Percentiles rank a stretch among this genome's conserved stretches.
phyloP scores from a whole-genome alignment of 345 rosid species.

The Atalantia buxifolia region DNA sequence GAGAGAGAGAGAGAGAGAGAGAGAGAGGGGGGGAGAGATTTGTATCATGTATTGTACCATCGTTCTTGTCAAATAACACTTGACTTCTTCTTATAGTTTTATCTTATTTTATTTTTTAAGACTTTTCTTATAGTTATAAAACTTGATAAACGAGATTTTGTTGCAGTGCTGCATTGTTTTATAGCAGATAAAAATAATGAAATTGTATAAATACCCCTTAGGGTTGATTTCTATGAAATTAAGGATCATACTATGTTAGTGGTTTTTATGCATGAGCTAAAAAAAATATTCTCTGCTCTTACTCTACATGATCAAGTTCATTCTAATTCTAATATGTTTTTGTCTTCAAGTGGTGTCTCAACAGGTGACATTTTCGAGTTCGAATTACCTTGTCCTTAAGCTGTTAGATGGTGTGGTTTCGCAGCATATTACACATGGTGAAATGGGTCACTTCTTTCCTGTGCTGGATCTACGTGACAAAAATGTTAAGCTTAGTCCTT shows the following conservation, averaged over 20 bases:
- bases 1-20: not conserved
- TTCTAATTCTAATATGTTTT: too few species aligned
- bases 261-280: too few species aligned
- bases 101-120: not conserved
- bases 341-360: too few species aligned
- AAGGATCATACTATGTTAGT: too few species aligned
- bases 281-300: too few species aligned
- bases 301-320: too few species aligned
- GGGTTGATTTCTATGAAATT: not conserved
- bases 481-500: too few species aligned
- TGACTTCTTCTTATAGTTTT: not conserved
- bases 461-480: too few species aligned
- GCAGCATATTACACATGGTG: not conserved
- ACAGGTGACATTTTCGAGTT: too few species aligned
- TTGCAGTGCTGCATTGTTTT: not conserved
- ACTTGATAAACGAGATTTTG: not conserved
- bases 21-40: too few species aligned
- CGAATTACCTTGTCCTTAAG: too few species aligned
- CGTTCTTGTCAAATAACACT: not conserved
- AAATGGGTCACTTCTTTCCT: too few species aligned
- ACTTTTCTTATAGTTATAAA: not conserved
- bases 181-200: not conserved
- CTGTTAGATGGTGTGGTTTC: not conserved
- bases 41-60: not conserved
- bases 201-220: not conserved